Base-by-base conservation (phyloP, 257 asterid genomes). In the Capsicum baccatum region DNA sequence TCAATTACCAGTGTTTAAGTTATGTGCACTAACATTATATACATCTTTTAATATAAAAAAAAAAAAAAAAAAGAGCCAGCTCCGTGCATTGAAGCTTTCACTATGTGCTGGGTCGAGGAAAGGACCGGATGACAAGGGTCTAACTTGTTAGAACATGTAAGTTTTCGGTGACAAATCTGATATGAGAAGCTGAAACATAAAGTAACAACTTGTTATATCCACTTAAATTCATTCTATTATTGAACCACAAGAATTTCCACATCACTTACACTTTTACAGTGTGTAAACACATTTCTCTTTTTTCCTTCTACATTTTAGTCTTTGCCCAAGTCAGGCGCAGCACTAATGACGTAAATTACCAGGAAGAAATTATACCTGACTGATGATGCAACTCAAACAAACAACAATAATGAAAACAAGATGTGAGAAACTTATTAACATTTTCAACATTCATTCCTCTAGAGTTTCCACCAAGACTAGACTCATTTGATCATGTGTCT, bases 381-480 rank as follows among this genome's bases (percentile, higher is more conserved):
- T 14, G 48, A 48, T 74, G 26, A 47, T 85, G 10, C 26, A 66
- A 76, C 60, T 50, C 62, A 8, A 4, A 21, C 15, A 52, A 76
- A 26, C 19, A 76, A 54, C 73, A 66, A 21, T 26, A 63, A 63
- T 62, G 62, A 8, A 50, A 19, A 48, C 10, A 74, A 19, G 13
- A 12, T 48, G 39, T 19, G n/a, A 8, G 83, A 81, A 81, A 50
- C 57, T 47, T 81, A 60, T 39, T 47, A 42, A 81, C 19, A n/a
- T 52, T 62, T 81, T 81, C 84, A 81, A 52, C 74, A 52, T 81
- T 76, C 64, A 39, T 81, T 81, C 37, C 60, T 14, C 50, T 26
- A 81, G 8, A 62, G 15, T 62, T 81, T 47, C 78, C 74, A 13
- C 35, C 33, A 81, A 11, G 26, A 47, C 21, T 81, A 1, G 62